Evolutionary conservation across 345 rosid genomes (phyloP).

Genomic region (Erysimum cheiranthoides): DNA sequence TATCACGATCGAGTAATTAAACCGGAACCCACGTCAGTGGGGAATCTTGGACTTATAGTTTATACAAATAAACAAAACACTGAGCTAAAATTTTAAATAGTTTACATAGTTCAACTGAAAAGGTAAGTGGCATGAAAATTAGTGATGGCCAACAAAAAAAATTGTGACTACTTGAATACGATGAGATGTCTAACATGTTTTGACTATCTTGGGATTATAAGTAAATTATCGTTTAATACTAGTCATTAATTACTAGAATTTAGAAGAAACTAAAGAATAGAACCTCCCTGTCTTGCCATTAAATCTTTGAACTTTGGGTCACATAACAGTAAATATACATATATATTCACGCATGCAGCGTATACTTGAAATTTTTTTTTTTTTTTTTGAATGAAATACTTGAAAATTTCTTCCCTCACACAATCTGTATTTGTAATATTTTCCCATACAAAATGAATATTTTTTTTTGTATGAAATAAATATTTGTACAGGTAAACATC

Average conservation of each 20-base stretch:
- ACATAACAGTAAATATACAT: background rate
- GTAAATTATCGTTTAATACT: background rate
- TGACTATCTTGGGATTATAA: constrained; percentile 21
- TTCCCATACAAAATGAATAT: background rate
- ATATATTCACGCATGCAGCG: background rate
- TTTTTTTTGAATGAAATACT: too few species aligned
- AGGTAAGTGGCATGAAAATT: constrained; percentile 26
- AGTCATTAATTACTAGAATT: too few species aligned
- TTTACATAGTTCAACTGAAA: constrained; percentile 11
- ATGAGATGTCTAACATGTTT: constrained; percentile 5
- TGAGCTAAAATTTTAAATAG: too few species aligned
- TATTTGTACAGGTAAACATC: too few species aligned
- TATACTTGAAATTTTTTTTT: too few species aligned
- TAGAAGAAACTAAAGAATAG: background rate
- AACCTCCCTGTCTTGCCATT: constrained; percentile 14
- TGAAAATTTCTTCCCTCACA: background rate
- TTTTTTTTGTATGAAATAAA: too few species aligned
- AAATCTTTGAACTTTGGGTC: background rate
- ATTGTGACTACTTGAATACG: background rate
- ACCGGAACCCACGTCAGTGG: constrained; percentile 10
- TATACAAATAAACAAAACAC: too few species aligned
- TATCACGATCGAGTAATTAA: background rate
- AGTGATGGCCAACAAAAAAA: background rate
- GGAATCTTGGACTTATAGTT: background rate
- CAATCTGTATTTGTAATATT: background rate